Evolutionary conservation across 768 basidiomycete genomes (phyloP).

Genomic region (Serendipita vermifera): DNA sequence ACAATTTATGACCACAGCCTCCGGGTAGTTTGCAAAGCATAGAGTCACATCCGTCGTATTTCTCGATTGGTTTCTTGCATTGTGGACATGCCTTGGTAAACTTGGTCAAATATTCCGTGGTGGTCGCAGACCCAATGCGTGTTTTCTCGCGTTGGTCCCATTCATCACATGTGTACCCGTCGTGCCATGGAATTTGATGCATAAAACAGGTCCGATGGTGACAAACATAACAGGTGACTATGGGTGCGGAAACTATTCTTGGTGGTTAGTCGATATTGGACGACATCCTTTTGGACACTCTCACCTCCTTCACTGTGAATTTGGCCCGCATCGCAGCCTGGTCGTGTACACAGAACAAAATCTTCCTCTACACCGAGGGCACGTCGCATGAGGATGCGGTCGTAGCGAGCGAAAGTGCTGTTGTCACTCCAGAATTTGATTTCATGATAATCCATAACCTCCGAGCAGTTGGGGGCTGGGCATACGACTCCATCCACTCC

Average conservation of each 20-base stretch:
- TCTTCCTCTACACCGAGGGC: constrained; percentile 1
- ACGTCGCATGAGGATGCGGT: neutral
- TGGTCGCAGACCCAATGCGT: neutral
- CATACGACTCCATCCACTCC: neutral
- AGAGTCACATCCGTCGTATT: neutral
- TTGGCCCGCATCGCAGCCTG: constrained; percentile 1
- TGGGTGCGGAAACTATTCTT: too few species aligned
- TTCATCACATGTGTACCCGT: constrained; percentile 1
- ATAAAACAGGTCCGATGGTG: constrained; percentile 3
- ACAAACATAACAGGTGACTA: constrained; percentile 6
- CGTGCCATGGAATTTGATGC: constrained; percentile 5
- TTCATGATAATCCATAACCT: constrained; percentile 1
- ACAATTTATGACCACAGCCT: constrained; percentile 1
- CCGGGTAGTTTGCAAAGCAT: constrained; percentile 4
- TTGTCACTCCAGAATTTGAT: neutral
- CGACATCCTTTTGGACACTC: too few species aligned
- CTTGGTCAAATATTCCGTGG: neutral
- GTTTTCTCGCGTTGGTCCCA: neutral
- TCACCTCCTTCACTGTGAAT: constrained; percentile 1
- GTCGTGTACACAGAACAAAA: neutral
- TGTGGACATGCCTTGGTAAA: neutral
- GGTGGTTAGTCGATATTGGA: too few species aligned
- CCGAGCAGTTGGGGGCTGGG: neutral
- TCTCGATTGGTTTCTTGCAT: constrained; percentile 3
- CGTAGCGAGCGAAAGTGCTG: neutral